Percentiles rank a stretch among this genome's conserved stretches.
Evolutionary conservation across 75 land plant species (phyloP).

Genomic region (Cryptomeria japonica): DNA sequence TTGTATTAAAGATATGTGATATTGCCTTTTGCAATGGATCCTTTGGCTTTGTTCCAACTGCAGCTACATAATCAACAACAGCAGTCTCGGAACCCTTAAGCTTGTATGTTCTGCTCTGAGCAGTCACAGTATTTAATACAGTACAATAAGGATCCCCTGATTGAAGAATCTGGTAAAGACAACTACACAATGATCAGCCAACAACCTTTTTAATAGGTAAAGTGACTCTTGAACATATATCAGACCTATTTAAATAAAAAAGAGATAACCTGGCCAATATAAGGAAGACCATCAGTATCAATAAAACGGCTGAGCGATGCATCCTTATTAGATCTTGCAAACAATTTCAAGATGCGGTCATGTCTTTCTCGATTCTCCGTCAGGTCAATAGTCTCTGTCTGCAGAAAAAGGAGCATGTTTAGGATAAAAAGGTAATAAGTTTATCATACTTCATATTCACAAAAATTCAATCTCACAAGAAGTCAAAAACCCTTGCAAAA

Average conservation of each 20-base stretch:
- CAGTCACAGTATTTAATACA: conserved; percentile 58
- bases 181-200: neutral
- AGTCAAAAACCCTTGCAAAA: neutral
- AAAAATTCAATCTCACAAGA: neutral
- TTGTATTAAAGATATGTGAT: neutral
- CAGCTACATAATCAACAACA: conserved; percentile 85
- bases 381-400: conserved; percentile 86
- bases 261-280: conserved; percentile 81
- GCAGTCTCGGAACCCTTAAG: conserved; percentile 81
- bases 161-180: conserved; percentile 50
- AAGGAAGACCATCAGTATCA: conserved; percentile 92
- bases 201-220: neutral
- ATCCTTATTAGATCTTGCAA: conserved; percentile 40
- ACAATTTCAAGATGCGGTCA: conserved; percentile 45
- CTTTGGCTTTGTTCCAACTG: conserved; percentile 59
- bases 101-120: conserved; percentile 26
- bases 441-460: neutral
- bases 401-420: conserved; percentile 11
- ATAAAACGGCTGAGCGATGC: conserved; percentile 33
- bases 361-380: conserved; percentile 29
- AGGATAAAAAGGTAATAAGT: neutral
- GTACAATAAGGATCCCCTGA: conserved; percentile 71
- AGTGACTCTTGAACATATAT: neutral
- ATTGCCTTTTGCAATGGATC: conserved; percentile 74
- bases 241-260: neutral